These are phyloP conservation scores for Magnolia sinica DNA, from an alignment of 164 flowering plant species.

Conservation along the genomic window DNA sequence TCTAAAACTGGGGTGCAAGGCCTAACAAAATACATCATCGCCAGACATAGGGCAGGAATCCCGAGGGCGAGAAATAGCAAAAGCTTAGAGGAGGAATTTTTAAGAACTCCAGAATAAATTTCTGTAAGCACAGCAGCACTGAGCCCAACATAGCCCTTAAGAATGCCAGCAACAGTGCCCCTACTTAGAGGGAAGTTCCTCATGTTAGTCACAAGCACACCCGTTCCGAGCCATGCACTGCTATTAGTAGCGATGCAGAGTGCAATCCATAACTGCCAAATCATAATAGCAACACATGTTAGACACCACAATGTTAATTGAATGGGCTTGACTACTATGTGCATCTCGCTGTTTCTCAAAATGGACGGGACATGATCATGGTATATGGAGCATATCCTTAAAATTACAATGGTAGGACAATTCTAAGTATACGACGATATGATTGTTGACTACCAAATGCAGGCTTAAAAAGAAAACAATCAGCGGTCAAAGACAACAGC, in stretches of 20 bases:
- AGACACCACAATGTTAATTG: neutral
- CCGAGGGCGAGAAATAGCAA: slow-evolving; percentile 67
- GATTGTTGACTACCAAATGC: too few relatives aligned
- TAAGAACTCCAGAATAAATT: slow-evolving; percentile 50
- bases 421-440: too few relatives aligned
- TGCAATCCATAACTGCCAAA: slow-evolving; percentile 74
- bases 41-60: slow-evolving; percentile 59
- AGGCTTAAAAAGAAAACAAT: too few relatives aligned
- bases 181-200: slow-evolving; percentile 79
- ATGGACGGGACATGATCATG: too few relatives aligned
- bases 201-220: slow-evolving; percentile 84
- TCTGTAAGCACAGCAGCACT: slow-evolving; percentile 84
- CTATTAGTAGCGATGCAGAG: slow-evolving; percentile 72
- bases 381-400: too few relatives aligned
- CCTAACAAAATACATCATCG: slow-evolving; percentile 66
- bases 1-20: slow-evolving; percentile 76
- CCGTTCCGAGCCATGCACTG: slow-evolving; percentile 72
- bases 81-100: slow-evolving; percentile 52
- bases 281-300: neutral
- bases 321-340: too few relatives aligned
- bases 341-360: too few relatives aligned
- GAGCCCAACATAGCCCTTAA: slow-evolving; percentile 78
- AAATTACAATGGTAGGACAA: too few relatives aligned
- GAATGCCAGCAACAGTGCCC: slow-evolving; percentile 86
- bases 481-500: too few relatives aligned